phyloP scores from a whole-genome alignment of 352 stramenopile genomes.

The Plasmopara muralis region DNA sequence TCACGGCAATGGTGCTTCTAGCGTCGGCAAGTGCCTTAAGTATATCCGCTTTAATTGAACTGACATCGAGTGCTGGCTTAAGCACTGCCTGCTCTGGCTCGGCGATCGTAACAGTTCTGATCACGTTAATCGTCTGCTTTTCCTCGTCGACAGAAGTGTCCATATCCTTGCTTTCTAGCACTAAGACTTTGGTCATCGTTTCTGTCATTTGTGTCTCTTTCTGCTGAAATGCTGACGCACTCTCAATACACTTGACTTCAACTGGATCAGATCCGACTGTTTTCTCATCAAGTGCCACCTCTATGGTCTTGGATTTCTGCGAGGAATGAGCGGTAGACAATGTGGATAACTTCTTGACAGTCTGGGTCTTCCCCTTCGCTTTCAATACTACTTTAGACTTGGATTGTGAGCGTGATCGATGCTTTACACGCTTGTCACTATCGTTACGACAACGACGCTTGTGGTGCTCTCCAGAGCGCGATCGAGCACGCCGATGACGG shows the following conservation, averaged over 20 bases:
- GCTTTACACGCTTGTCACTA: slow-evolving; percentile 6
- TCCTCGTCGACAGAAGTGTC: slow-evolving; percentile 5
- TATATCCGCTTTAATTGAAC: slow-evolving; percentile 74
- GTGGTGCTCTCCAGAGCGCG: slow-evolving; percentile 22
- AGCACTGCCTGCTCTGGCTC: slow-evolving; percentile 5
- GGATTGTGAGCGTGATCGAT: slow-evolving; percentile 10
- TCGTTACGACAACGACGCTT: slow-evolving; percentile 17
- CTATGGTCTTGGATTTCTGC: slow-evolving; percentile 5
- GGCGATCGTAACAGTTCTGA: slow-evolving; percentile 8
- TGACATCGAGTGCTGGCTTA: slow-evolving; percentile 45
- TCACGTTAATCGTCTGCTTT: slow-evolving; percentile 5
- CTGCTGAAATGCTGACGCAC: slow-evolving; percentile 2
- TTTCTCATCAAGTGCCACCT: neutral
- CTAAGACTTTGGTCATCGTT: neutral
- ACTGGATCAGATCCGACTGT: neutral
- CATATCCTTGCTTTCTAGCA: slow-evolving; percentile 9
- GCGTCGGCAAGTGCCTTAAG: slow-evolving; percentile 72
- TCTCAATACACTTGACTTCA: slow-evolving; percentile 4
- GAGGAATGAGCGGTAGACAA: slow-evolving; percentile 1
- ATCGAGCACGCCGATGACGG: slow-evolving; percentile 16
- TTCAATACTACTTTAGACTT: slow-evolving; percentile 9
- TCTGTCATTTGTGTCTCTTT: neutral
- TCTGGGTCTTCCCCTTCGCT: slow-evolving; percentile 8
- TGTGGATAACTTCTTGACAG: neutral
- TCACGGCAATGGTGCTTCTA: slow-evolving; percentile 63